Evolutionary conservation across 2,329 filamentous ascomycete species (phyloP).

Genomic region (Phialemoniopsis sp.): DNA sequence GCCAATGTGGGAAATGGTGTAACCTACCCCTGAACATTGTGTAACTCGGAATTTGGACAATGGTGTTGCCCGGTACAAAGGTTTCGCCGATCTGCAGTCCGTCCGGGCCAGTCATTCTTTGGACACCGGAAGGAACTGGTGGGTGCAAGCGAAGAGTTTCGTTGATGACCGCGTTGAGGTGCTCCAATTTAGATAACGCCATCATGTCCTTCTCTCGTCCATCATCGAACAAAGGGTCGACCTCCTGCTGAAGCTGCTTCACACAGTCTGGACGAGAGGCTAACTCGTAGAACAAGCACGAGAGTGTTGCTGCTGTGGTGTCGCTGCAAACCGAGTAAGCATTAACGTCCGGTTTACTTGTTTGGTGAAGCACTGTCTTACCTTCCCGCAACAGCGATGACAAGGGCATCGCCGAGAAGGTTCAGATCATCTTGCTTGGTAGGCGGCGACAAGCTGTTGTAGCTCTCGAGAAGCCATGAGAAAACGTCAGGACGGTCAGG

Average conservation of each 20-base stretch:
- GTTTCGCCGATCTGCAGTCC: constrained; percentile 25
- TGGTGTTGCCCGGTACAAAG: constrained; percentile 29
- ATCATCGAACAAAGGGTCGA: constrained; percentile 18
- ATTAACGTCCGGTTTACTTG: too few relatives aligned
- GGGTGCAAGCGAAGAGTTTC: constrained; percentile 21
- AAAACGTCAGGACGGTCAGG: constrained; percentile 6
- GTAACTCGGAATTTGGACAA: constrained; percentile 22
- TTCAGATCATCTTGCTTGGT: not conserved
- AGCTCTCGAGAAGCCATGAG: constrained; percentile 5
- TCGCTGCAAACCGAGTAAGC: not conserved
- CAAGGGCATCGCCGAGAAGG: constrained; percentile 5
- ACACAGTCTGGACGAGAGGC: constrained; percentile 11
- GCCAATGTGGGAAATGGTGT: too few relatives aligned
- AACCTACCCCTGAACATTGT: constrained; percentile 12
- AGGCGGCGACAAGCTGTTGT: not conserved
- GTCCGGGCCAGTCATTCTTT: constrained; percentile 28
- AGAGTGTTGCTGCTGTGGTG: constrained; percentile 8
- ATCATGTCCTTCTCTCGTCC: not conserved
- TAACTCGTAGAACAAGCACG: constrained; percentile 8
- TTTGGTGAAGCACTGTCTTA: too few relatives aligned
- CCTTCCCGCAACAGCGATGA: constrained; percentile 7
- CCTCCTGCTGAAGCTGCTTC: constrained; percentile 17
- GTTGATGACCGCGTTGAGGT: constrained; percentile 31
- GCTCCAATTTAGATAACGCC: not conserved
- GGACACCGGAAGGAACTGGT: constrained; percentile 25